Percentiles rank a stretch among this genome's conserved stretches.
These are phyloP conservation scores for Clarireedia hainanense DNA, from an alignment of 2,329 filamentous ascomycete species.

Conservation along the genomic window DNA sequence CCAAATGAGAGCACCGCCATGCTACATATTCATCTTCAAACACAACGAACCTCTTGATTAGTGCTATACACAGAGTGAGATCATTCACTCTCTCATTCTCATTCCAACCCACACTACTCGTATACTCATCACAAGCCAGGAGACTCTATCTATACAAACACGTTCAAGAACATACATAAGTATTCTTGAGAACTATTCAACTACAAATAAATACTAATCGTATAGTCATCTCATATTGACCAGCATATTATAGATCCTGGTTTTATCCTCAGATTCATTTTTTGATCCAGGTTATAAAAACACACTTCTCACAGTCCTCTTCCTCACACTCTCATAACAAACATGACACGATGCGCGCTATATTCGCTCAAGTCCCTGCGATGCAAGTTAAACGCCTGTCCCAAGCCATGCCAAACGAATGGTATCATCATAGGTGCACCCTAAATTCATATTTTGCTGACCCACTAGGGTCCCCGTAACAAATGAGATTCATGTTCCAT, in stretches of 20 bases:
- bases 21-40: background rate
- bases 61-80: too few species aligned
- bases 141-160: background rate
- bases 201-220: slow-evolving; percentile 1
- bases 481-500: slow-evolving; percentile 7
- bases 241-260: background rate
- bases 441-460: slow-evolving; percentile 4
- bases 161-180: background rate
- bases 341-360: background rate
- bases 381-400: slow-evolving; percentile 2
- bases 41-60: background rate
- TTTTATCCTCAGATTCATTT: too few species aligned
- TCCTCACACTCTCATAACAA: background rate
- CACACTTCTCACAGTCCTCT: background rate
- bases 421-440: background rate
- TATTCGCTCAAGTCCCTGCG: background rate
- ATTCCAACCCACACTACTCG: too few species aligned
- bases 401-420: slow-evolving; percentile 5
- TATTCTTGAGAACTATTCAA: background rate
- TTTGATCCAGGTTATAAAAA: too few species aligned
- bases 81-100: background rate
- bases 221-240: background rate
- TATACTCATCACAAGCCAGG: background rate
- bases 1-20: too few species aligned
- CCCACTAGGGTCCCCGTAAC: background rate